phyloP scores from a whole-genome alignment of 2,329 filamentous ascomycete species.

The Meredithiella fracta region DNA sequence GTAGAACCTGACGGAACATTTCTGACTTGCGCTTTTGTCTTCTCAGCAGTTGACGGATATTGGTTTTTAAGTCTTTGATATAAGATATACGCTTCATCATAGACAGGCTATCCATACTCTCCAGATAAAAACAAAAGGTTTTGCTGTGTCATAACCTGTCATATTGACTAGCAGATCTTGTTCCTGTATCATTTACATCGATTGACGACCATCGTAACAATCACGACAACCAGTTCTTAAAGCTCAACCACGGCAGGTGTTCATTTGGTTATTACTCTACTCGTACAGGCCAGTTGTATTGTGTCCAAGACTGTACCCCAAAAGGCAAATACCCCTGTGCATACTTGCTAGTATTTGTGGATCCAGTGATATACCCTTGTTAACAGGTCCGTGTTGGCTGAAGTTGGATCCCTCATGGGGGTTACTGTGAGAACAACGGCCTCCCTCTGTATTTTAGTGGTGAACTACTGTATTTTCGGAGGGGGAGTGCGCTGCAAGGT shows the following conservation, averaged over 20 bases:
- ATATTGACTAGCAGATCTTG: neutral
- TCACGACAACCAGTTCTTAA: neutral
- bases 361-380: constrained; percentile 3
- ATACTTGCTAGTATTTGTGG: neutral
- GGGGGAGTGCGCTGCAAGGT: neutral
- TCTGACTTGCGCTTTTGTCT: too few species aligned
- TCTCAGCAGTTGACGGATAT: too few species aligned
- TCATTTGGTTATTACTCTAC: neutral
- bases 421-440: neutral
- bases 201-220: neutral
- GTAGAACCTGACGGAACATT: too few species aligned
- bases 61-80: too few species aligned
- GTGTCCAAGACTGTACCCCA: neutral
- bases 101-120: too few species aligned
- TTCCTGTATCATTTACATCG: neutral
- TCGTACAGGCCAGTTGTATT: neutral
- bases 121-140: too few species aligned
- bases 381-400: constrained; percentile 9
- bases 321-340: neutral
- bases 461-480: neutral
- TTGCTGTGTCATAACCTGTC: neutral
- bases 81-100: too few species aligned
- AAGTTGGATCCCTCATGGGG: constrained; percentile 9
- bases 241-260: neutral
- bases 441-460: neutral